Evolutionary conservation across 2,329 filamentous ascomycete species (phyloP), one percentile per base, ranked within the genome.

Genomic region (Penicillium sp.): DNA sequence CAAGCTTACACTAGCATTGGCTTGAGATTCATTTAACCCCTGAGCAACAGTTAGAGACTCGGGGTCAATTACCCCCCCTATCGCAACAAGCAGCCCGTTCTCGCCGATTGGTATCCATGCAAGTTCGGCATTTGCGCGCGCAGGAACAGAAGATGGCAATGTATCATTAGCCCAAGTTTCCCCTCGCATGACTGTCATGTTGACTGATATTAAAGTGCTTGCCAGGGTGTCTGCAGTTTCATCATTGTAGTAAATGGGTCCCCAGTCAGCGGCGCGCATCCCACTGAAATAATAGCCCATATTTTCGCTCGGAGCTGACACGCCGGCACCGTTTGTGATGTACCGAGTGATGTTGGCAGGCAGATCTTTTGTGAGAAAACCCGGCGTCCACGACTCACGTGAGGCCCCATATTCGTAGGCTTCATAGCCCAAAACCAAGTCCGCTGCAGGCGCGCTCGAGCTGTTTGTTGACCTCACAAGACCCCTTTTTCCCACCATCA

Each of bases 261-360:
- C 83, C 64, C 74, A 78, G 11, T 71, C 70, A 0, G 76, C 68
- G 0, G 82, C 78, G 14, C 76, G 80, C 68, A 87, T 72, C 0
- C 88, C 88, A 0, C 84, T 83, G 60, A 90, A 88, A 62, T 90
- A 90, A 75, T 84, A 90, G 0, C 85, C 86, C 62, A 84, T 79
- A 60, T 89, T 86, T 67, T 90, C 87, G 0, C 86, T 89, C 0
- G 87, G 86, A 0, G 82, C 83, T 33, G 77, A 88, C 12, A 79
- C 84, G 0, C 79, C 81, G 1, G 81, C 87, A 18, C 88, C 88
- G 60, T 81, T 84, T 0, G 85, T 82, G 26, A 90, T 63, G 63
- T 87, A 89, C 50, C 82, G 77, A 20, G 81, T 89, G 8, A 87
- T 66, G 6, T 65, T 69, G 2, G 70, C 59, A 1, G 77, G 68